Evolutionary conservation across 768 basidiomycete genomes (phyloP), one percentile per base, ranked within the genome.

Genomic region (Hysterangium stoloniferum): DNA sequence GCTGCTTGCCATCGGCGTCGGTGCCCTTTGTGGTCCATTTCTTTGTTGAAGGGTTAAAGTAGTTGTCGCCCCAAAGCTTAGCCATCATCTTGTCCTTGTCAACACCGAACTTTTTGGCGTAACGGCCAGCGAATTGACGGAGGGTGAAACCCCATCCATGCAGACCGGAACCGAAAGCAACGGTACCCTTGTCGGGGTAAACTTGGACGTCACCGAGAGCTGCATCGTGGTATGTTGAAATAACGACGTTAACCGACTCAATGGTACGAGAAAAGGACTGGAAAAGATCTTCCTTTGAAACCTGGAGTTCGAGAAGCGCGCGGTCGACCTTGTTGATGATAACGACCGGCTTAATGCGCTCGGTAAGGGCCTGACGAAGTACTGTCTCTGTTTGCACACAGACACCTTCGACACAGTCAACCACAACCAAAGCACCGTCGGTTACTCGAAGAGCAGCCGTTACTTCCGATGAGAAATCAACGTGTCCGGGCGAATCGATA

Each of bases 311-410:
- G 62, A 99, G 89, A 45, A 99, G 82, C 53, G 96, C 96, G 64
- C 96, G 95, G 72, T 99, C 96, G 63, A 99, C 93, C 77, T 99
- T 99, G 84, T 99, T 99, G 75, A 99, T 96, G 73, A 97, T 82
- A 62, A 97, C 83, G 63, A 99, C 96, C 58, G 96, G 96, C 75
- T 96, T 98, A 77, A 99, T 98, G 69, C 96, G 93, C 75, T 99
- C 96, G 35, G 84, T 80, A 37, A 99, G 80, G 49, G 96, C 89
- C 66, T 99, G 96, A 59, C 96, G 92, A 52, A 99, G 80, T 52
- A 99, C 96, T 13, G 96, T 99, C 75, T 98, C 96, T 64, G 96
- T 99, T 73, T 99, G 96, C 35, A 98, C 96, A 69, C 95, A 99
- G 64, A 98, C 96, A 75, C 96, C 96, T 67, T 99, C 96, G 61